Percentiles rank a stretch among this genome's conserved stretches.
Evolutionary conservation across 2,329 filamentous ascomycete genomes (phyloP).

Genomic region (Cercospora zeina): DNA sequence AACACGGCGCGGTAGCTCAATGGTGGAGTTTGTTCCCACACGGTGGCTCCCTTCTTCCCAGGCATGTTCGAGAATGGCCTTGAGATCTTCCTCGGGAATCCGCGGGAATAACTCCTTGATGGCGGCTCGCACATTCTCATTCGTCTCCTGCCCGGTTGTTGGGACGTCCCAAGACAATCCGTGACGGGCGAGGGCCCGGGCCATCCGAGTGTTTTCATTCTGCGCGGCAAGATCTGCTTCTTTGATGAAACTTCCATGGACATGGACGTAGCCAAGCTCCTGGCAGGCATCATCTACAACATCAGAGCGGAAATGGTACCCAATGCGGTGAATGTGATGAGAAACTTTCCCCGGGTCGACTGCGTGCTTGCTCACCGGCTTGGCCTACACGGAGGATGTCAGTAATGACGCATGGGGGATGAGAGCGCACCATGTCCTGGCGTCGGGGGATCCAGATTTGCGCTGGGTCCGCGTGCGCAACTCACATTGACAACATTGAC

Average conservation of each 20-base stretch:
- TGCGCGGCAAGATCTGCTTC: conserved; percentile 31
- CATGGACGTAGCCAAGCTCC: conserved; percentile 51
- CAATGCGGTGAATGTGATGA: conserved; percentile 62
- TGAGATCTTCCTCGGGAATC: conserved; percentile 59
- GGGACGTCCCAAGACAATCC: conserved; percentile 28
- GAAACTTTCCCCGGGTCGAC: conserved; percentile 47
- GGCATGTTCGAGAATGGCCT: conserved; percentile 60
- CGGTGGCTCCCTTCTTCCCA: conserved; percentile 60
- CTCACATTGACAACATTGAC: conserved; percentile 63
- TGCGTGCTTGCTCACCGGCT: conserved; percentile 29
- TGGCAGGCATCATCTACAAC: conserved; percentile 60
- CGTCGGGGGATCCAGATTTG: not conserved
- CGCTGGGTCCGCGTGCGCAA: conserved; percentile 20
- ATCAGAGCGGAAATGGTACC: conserved; percentile 63
- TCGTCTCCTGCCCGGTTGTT: conserved; percentile 40
- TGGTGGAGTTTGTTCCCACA: conserved; percentile 58
- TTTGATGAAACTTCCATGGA: conserved; percentile 34
- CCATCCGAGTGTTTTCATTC: conserved; percentile 34
- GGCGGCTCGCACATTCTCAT: conserved; percentile 57
- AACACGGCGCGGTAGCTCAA: conserved; percentile 58
- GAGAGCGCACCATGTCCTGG: conserved; percentile 10
- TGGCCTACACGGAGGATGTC: conserved; percentile 24
- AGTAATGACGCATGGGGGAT: conserved; percentile 16
- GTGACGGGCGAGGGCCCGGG: conserved; percentile 42
- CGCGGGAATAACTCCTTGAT: conserved; percentile 64